Evolutionary conservation across 2,329 filamentous ascomycete genomes (phyloP).

Genomic region (Botrytis pseudocinerea): DNA sequence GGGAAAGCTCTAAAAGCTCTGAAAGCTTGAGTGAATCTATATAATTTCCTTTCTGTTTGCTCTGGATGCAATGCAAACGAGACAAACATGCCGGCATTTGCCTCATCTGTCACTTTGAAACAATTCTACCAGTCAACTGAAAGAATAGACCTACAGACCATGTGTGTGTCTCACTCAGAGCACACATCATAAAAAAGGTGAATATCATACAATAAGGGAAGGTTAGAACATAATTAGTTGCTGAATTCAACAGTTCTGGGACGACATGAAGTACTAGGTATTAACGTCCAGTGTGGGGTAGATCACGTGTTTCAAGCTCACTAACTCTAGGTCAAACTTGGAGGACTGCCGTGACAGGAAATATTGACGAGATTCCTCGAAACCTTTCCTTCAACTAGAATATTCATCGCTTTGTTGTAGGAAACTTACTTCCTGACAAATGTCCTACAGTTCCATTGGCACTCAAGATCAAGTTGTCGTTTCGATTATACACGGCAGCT

Average conservation of each 20-base stretch:
- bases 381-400: background rate
- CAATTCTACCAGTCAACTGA: background rate
- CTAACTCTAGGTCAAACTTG: background rate
- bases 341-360: background rate
- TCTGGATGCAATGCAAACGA: background rate
- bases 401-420: background rate
- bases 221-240: background rate
- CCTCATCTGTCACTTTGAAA: background rate
- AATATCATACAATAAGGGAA: background rate
- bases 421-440: background rate
- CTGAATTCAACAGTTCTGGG: background rate
- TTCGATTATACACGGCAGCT: background rate
- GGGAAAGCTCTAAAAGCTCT: too few species aligned
- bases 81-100: background rate
- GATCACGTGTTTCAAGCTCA: background rate
- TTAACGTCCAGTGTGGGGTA: background rate
- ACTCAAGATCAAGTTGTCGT: background rate
- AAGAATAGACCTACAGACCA: background rate
- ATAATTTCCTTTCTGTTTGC: background rate
- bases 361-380: background rate
- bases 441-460: background rate
- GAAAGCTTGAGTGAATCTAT: too few species aligned
- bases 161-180: rapidly evolving
- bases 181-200: background rate
- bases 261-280: background rate